Conservation (phyloP, 768 basidiomycete genomes). For the Tulasnella sp. region DNA sequence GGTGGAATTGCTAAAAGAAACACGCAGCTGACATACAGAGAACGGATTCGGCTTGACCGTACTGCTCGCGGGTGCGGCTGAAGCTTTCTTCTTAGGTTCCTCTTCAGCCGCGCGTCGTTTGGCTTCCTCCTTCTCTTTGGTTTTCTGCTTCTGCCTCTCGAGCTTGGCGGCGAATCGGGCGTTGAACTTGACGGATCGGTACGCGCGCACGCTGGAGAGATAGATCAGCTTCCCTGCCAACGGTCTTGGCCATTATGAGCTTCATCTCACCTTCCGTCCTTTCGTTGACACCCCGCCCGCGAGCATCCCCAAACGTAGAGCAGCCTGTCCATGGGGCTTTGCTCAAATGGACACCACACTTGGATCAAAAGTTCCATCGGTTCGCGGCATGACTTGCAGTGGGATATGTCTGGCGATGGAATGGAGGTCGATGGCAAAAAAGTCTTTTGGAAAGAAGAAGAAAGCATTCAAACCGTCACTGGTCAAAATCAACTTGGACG, state of each 20-base stretch:
- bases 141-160: constrained; percentile 48
- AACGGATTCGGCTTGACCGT: not conserved
- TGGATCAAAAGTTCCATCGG: constrained; percentile 82
- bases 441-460: constrained; percentile 52
- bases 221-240: too few species aligned
- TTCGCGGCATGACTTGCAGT: constrained; percentile 64
- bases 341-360: constrained; percentile 85
- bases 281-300: constrained; percentile 62
- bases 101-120: constrained; percentile 19
- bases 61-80: not conserved
- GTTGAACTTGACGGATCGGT: constrained; percentile 71
- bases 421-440: constrained; percentile 41
- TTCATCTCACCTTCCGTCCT: constrained; percentile 67
- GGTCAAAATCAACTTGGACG: not conserved
- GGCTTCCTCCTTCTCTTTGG: constrained; percentile 28
- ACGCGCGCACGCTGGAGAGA: constrained; percentile 66
- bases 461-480: not conserved
- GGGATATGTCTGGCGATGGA: constrained; percentile 58
- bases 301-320: constrained; percentile 85
- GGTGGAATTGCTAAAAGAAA: constrained; percentile 17
- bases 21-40: not conserved
- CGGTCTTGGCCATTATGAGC: too few species aligned
- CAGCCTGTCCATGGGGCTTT: constrained; percentile 78
- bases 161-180: constrained; percentile 70
- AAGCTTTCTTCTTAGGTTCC: not conserved